Conservation (phyloP, 176 grass and related monocot genomes). For the Chloris gayana region DNA sequence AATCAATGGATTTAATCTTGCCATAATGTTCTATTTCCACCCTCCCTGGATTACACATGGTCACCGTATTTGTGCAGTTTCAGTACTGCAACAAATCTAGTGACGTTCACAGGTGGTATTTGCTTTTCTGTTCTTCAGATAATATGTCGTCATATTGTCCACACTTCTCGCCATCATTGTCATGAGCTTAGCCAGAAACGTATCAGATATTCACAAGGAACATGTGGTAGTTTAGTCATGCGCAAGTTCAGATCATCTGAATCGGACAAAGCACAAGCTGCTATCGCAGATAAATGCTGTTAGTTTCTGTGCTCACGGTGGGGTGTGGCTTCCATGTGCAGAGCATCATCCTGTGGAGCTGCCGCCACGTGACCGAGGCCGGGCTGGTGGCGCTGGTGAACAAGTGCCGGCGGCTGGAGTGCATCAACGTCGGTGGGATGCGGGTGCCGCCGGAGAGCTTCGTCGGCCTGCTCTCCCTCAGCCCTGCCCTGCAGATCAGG, state of each 20-base stretch:
- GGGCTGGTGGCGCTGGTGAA: slow-evolving; percentile 75
- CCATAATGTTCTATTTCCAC: too few species aligned
- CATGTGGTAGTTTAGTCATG: background rate
- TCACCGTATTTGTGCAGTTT: background rate
- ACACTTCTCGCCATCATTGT: background rate
- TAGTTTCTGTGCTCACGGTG: background rate
- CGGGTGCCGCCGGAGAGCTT: slow-evolving; percentile 77
- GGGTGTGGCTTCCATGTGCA: slow-evolving; percentile 26
- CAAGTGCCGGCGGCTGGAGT: slow-evolving; percentile 74
- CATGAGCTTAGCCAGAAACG: too few species aligned
- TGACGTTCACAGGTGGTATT: background rate
- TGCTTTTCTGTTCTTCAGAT: background rate
- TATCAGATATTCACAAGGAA: background rate
- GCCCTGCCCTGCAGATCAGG: slow-evolving; percentile 77
- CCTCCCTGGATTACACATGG: background rate
- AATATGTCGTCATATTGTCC: background rate
- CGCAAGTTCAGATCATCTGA: background rate
- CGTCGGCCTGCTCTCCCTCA: slow-evolving; percentile 61
- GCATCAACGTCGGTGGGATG: slow-evolving; percentile 92
- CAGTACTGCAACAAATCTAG: background rate
- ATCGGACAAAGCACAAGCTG: background rate
- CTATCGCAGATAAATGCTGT: background rate
- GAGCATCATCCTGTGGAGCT: slow-evolving; percentile 92
- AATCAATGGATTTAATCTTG: background rate
- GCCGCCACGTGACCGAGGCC: slow-evolving; percentile 79